A percentile compares a stretch with the other conserved stretches of the same genome.
Evolutionary conservation across 441 rosid genomes (phyloP).

Genomic region (Populus hybrid): DNA sequence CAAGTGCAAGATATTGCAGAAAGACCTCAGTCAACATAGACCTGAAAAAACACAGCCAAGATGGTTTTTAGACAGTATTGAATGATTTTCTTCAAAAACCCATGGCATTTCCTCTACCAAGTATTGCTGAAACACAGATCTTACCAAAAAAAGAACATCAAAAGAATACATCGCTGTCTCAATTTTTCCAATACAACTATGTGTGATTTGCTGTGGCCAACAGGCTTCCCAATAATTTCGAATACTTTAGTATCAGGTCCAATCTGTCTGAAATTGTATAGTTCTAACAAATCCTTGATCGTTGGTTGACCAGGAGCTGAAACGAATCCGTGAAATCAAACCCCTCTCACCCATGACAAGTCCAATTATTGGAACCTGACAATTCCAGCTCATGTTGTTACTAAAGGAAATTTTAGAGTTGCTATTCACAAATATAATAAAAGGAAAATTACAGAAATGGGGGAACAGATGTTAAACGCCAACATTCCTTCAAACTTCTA

Average conservation of each 20-base stretch:
- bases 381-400: constrained; percentile 17
- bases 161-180: too few relatives aligned
- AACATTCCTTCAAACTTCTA: too few relatives aligned
- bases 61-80: too few relatives aligned
- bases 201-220: constrained; percentile 73
- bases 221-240: constrained; percentile 92
- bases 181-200: too few relatives aligned
- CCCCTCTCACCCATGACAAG: constrained; percentile 95
- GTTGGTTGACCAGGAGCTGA: constrained; percentile 3
- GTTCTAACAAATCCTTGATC: constrained; percentile 28
- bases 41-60: too few relatives aligned
- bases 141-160: too few relatives aligned
- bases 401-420: not conserved
- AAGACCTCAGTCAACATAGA: too few relatives aligned
- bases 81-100: too few relatives aligned
- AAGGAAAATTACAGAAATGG: not conserved
- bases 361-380: constrained; percentile 82
- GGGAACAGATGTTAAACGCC: too few relatives aligned
- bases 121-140: too few relatives aligned
- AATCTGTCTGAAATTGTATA: constrained; percentile 73
- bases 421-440: not conserved
- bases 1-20: too few relatives aligned
- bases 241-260: constrained; percentile 76
- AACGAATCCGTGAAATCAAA: constrained; percentile 65
- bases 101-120: too few relatives aligned